Percentiles rank a stretch among this genome's conserved stretches.
Evolutionary conservation across 2,329 filamentous ascomycete species (phyloP).

Genomic region (Sarocladium strictum): DNA sequence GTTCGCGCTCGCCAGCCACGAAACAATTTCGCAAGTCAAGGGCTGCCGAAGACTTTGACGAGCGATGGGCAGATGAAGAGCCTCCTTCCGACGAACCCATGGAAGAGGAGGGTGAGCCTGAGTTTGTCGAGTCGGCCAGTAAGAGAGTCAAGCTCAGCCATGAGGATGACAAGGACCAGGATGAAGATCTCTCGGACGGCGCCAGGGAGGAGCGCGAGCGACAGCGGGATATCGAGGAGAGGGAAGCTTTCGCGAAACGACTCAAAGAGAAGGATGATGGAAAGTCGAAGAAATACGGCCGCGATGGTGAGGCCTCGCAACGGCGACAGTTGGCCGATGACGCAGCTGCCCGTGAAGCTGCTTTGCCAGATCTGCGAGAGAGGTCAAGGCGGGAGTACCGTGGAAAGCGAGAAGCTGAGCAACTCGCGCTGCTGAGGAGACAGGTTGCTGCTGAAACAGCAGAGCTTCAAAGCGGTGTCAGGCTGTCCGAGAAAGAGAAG

Average conservation of each 20-base stretch:
- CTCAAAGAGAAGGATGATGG: constrained; percentile 66
- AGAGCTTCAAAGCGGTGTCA: constrained; percentile 70
- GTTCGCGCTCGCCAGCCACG: constrained; percentile 29
- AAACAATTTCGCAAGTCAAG: constrained; percentile 36
- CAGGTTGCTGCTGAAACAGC: constrained; percentile 86
- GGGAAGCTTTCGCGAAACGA: constrained; percentile 74
- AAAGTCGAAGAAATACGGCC: constrained; percentile 62
- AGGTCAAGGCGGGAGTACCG: constrained; percentile 88
- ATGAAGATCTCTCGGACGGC: constrained; percentile 54
- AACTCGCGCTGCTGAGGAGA: constrained; percentile 76
- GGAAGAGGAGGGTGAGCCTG: constrained; percentile 42
- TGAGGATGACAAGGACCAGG: constrained; percentile 36
- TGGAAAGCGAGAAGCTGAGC: constrained; percentile 84
- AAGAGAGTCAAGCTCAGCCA: constrained; percentile 65
- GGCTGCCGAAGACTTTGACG: constrained; percentile 55
- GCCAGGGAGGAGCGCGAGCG: constrained; percentile 51
- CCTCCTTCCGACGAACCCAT: constrained; percentile 35
- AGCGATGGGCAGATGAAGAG: constrained; percentile 79
- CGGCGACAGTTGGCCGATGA: constrained; percentile 47
- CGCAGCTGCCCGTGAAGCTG: constrained; percentile 58
- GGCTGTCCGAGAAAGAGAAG: constrained; percentile 71
- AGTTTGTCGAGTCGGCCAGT: constrained; percentile 62
- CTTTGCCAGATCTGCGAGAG: constrained; percentile 75
- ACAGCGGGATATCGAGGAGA: constrained; percentile 64
- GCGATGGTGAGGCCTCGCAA: constrained; percentile 49